Base-by-base conservation (phyloP, 257 asterid species). In the Solanum raphanifolium region DNA sequence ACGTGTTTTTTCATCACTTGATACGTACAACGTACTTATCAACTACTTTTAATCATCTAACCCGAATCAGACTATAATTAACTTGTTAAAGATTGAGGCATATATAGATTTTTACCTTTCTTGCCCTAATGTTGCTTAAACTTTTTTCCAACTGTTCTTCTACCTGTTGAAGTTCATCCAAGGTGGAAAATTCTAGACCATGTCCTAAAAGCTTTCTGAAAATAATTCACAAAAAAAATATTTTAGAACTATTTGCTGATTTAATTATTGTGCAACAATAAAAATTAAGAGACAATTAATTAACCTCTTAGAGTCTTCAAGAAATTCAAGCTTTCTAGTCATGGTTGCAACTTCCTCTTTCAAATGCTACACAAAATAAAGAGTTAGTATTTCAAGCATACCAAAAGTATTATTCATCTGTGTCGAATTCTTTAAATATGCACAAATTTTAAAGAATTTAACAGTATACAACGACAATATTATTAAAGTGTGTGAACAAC, bases 121-220 rank as follows among this genome's bases (percentile, higher is more conserved):
- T 91, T 29, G 90, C 90, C 85, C 93, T 88, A 78, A 94, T 90
- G 55, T 86, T 90, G 83, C 88, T 88, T 83, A 94, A 82, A 87
- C 97, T 93, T 91, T 36, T 72, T 55, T 90, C 93, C 92, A 93
- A 86, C 86, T 93, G 93, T 72, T 29, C 84, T 90, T 94, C 92
- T 34, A 93, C 76, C 75, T 90, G 87, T 55, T 87, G 90, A 82
- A 94, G 85, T 73, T 94, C 97, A 71, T 83, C 92, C 41, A 76
- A 13, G 29, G 93, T 89, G 71, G 91, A 90, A 78, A 92, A 89
- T 72, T 90, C 94, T 66, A 90, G 74, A 83, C 88, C 86, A 25
- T 93, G 90, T 90, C 94, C 94, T 71, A 93, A 73, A 21, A 93
- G 88, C 89, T 87, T 93, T 87, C 97, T 93, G 92, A 83, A 62